These are phyloP conservation scores for Xanthoparmelia taractica DNA, from an alignment of 495 filamentous ascomycete genomes.

Conservation along the genomic window DNA sequence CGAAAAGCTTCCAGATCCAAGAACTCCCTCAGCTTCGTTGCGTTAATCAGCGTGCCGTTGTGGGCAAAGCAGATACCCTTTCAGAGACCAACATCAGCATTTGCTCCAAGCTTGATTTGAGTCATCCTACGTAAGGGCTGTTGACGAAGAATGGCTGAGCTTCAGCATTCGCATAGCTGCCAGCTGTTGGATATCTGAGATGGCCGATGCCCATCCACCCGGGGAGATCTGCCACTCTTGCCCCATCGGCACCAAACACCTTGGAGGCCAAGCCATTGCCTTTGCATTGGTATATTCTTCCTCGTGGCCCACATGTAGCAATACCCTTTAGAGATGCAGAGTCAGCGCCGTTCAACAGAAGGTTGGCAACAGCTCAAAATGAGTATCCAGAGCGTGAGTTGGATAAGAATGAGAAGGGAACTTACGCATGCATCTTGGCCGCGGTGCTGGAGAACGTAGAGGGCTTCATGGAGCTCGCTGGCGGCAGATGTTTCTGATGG, in stretches of 20 bases:
- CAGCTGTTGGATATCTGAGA: constrained; percentile 84
- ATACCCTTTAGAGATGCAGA: constrained; percentile 34
- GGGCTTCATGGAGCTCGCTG: constrained; percentile 78
- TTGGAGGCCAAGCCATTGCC: constrained; percentile 44
- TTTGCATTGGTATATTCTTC: constrained; percentile 84
- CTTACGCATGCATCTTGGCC: constrained; percentile 79
- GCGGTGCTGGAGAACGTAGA: constrained; percentile 65
- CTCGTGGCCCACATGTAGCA: constrained; percentile 66
- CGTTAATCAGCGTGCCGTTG: constrained; percentile 61
- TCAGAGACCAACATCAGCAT: too few relatives aligned
- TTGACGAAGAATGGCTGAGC: constrained; percentile 72
- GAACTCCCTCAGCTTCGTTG: constrained; percentile 65
- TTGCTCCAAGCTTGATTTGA: too few relatives aligned
- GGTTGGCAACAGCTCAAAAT: too few relatives aligned
- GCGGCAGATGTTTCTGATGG: constrained; percentile 52
- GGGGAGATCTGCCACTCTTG: constrained; percentile 66
- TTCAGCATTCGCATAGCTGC: constrained; percentile 71
- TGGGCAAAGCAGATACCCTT: constrained; percentile 37
- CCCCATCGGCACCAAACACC: constrained; percentile 63
- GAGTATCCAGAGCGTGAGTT: too few relatives aligned
- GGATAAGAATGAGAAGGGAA: too few relatives aligned
- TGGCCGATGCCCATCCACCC: constrained; percentile 89
- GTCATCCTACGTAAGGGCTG: constrained; percentile 80
- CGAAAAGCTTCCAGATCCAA: constrained; percentile 85
- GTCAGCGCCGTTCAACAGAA: too few relatives aligned